phyloP scores from a whole-genome alignment of 352 stramenopile genomes.

The Globisporangium viniferum region DNA sequence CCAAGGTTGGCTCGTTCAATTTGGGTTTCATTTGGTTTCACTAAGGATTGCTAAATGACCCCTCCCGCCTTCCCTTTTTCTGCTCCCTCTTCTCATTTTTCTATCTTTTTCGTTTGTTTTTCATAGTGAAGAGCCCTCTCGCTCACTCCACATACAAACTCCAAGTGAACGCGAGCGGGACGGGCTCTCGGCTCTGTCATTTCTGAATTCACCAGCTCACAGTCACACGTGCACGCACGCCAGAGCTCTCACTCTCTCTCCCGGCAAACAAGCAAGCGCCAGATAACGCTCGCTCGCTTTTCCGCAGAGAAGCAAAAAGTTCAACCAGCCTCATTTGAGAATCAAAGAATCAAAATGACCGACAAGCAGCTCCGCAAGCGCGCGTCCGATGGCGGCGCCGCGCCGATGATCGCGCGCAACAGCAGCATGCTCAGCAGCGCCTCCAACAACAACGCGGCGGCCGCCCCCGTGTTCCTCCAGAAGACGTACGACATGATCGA shows the following conservation, averaged over 20 bases:
- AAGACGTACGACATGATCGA: constrained; percentile 95
- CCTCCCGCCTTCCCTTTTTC: background rate
- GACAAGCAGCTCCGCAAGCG: constrained; percentile 15
- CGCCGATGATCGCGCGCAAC: constrained; percentile 23
- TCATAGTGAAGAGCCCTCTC: background rate
- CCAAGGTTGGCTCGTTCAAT: background rate
- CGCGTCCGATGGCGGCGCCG: background rate
- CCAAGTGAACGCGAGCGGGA: background rate
- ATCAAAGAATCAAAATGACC: background rate
- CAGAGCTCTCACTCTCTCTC: background rate
- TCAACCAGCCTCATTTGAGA: background rate
- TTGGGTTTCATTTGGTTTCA: background rate
- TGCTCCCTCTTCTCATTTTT: background rate
- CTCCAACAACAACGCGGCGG: constrained; percentile 6
- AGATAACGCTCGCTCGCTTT: background rate
- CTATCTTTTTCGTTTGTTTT: background rate
- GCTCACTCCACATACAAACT: constrained; percentile 4
- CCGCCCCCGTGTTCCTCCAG: constrained; percentile 83
- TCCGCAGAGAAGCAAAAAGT: background rate
- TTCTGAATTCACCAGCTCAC: constrained; percentile 10
- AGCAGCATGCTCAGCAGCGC: constrained; percentile 2
- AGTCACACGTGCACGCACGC: background rate
- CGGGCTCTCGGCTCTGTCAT: background rate
- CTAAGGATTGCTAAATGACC: background rate
- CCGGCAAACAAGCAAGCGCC: background rate